A percentile compares a stretch with the other conserved stretches of the same genome.
Evolutionary conservation across 768 basidiomycete genomes (phyloP).

Genomic region (Cubamyces sp.): DNA sequence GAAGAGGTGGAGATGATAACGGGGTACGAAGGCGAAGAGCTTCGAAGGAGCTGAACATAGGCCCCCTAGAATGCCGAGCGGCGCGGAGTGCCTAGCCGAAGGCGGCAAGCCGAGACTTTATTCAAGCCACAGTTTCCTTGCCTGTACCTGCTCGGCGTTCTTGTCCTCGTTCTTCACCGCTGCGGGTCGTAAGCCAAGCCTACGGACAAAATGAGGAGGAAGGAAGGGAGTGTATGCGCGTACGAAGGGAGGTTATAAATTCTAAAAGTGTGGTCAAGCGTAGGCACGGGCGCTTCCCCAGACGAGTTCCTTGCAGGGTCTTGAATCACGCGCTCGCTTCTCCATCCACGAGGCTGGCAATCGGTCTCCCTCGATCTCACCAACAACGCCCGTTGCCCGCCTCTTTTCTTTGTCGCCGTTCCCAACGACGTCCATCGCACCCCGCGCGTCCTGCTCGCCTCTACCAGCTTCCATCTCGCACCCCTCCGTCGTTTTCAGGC

Average conservation of each 20-base stretch:
- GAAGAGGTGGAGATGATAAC: slow-evolving; percentile 26
- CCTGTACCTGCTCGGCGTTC: slow-evolving; percentile 20
- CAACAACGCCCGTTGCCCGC: background rate
- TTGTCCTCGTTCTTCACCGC: slow-evolving; percentile 1
- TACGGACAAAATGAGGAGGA: background rate
- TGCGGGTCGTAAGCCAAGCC: background rate
- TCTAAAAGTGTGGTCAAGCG: background rate
- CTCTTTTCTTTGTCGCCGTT: background rate
- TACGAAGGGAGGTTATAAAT: slow-evolving; percentile 1
- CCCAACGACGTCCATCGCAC: background rate
- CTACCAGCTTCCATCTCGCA: background rate
- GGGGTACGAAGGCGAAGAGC: slow-evolving; percentile 22
- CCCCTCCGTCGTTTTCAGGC: background rate
- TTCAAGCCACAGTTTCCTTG: background rate
- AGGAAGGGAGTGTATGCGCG: background rate
- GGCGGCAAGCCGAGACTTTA: slow-evolving; percentile 17
- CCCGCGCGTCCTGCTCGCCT: background rate
- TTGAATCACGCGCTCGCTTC: slow-evolving; percentile 17
- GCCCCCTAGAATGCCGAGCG: slow-evolving; percentile 26
- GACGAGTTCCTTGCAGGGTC: slow-evolving; percentile 6
- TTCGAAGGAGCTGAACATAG: slow-evolving; percentile 13
- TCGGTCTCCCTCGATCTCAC: slow-evolving; percentile 7
- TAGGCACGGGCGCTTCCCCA: slow-evolving; percentile 9
- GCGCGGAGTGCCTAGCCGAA: slow-evolving; percentile 27
- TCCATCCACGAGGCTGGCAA: slow-evolving; percentile 16